Conservation (phyloP, 306 rosid species). For the Notholithocarpus densiflorus region DNA sequence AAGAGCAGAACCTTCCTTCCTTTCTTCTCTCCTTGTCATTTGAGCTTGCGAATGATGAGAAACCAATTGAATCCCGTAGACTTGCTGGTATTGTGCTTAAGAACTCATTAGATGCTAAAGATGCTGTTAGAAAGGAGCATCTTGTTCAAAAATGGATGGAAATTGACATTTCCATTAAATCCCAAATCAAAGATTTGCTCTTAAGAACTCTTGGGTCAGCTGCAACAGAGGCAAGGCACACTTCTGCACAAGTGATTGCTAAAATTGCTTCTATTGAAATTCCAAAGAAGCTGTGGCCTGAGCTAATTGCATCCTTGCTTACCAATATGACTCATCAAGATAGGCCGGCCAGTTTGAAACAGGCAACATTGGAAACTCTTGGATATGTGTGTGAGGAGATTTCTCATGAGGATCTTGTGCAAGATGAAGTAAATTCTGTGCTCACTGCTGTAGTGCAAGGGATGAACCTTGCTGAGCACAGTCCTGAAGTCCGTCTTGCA, state of each 20-base stretch:
- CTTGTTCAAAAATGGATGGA: conserved; percentile 34
- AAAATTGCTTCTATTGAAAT: conserved; percentile 36
- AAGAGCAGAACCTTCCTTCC: conserved; percentile 34
- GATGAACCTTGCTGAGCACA: conserved; percentile 32
- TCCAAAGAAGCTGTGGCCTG: conserved; percentile 37
- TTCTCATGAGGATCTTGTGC: conserved; percentile 37
- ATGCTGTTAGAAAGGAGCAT: conserved; percentile 31
- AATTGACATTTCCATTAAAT: conserved; percentile 28
- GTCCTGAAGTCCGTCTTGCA: conserved; percentile 35
- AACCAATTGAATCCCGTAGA: conserved; percentile 35
- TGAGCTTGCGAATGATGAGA: conserved; percentile 34
- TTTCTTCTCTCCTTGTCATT: conserved; percentile 31
- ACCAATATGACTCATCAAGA: conserved; percentile 36
- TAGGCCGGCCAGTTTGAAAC: conserved; percentile 25
- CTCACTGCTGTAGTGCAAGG: conserved; percentile 43
- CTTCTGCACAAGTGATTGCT: conserved; percentile 39
- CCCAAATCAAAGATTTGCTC: conserved; percentile 31
- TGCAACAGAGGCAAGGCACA: conserved; percentile 35
- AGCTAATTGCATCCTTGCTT: conserved; percentile 26
- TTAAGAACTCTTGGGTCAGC: conserved; percentile 30
- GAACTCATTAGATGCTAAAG: conserved; percentile 41
- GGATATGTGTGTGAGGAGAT: conserved; percentile 43
- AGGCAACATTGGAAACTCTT: conserved; percentile 38
- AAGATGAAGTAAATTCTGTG: conserved; percentile 21
- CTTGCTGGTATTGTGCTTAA: conserved; percentile 39